phyloP scores from a whole-genome alignment of 2,329 filamentous ascomycete genomes.

The Canariomyces notabilis region DNA sequence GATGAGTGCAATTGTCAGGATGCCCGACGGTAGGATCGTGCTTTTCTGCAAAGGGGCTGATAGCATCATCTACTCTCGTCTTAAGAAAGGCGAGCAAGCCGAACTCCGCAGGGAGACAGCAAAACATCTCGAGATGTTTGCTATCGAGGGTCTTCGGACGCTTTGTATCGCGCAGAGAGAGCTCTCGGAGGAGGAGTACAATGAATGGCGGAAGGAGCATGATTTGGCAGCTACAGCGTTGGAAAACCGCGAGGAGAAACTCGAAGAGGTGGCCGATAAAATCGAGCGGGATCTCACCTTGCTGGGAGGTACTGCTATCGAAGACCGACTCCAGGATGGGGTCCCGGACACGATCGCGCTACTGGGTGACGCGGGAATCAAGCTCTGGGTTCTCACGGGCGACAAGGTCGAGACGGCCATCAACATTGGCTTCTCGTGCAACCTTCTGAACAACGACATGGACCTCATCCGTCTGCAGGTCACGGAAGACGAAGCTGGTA shows the following conservation, averaged over 20 bases:
- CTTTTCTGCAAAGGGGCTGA: slow-evolving; percentile 97
- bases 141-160: slow-evolving; percentile 87
- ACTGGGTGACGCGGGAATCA: slow-evolving; percentile 89
- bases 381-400: slow-evolving; percentile 95
- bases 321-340: slow-evolving; percentile 93
- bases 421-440: slow-evolving; percentile 99
- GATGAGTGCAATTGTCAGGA: slow-evolving; percentile 94
- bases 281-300: slow-evolving; percentile 89
- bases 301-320: slow-evolving; percentile 91
- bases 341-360: slow-evolving; percentile 93
- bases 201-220: slow-evolving; percentile 78
- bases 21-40: slow-evolving; percentile 85
- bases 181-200: slow-evolving; percentile 77
- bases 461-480: slow-evolving; percentile 88
- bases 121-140: slow-evolving; percentile 95
- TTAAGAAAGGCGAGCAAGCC: slow-evolving; percentile 78
- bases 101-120: slow-evolving; percentile 80
- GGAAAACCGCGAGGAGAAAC: slow-evolving; percentile 82
- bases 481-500: slow-evolving; percentile 61
- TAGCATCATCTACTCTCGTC: slow-evolving; percentile 90
- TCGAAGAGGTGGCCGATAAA: slow-evolving; percentile 81
- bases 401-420: slow-evolving; percentile 99
- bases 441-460: slow-evolving; percentile 95
- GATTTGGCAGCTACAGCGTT: slow-evolving; percentile 81
- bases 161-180: slow-evolving; percentile 86